These are phyloP conservation scores for Earliella scabrosa DNA, from an alignment of 1,284 basidiomycete genomes.

Conservation along the genomic window DNA sequence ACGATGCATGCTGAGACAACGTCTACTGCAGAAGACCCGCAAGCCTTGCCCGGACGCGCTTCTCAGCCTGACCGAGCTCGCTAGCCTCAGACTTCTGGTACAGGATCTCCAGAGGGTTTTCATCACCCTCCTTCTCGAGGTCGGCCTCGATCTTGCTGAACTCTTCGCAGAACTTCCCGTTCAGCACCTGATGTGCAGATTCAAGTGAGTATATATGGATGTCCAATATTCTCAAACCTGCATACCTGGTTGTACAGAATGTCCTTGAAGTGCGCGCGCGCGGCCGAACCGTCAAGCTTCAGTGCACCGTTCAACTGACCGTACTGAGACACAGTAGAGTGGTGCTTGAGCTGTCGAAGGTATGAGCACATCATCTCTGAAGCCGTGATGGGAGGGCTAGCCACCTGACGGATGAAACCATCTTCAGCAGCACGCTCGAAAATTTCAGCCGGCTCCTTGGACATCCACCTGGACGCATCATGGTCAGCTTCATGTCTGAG, in stretches of 20 bases:
- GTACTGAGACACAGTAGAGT: slow-evolving; percentile 65
- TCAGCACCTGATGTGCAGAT: slow-evolving; percentile 47
- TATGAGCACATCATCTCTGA: no score
- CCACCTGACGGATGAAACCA: slow-evolving; percentile 61
- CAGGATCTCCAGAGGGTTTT: slow-evolving; percentile 59
- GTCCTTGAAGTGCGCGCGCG: slow-evolving; percentile 58
- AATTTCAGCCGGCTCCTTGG: slow-evolving; percentile 73
- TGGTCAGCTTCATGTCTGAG: slow-evolving; percentile 9
- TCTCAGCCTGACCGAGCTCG: slow-evolving; percentile 63
- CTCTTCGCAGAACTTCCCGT: slow-evolving; percentile 60
- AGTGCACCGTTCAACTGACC: slow-evolving; percentile 64
- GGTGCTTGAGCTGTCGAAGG: slow-evolving; percentile 55
- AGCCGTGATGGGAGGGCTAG: no score
- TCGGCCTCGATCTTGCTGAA: slow-evolving; percentile 61
- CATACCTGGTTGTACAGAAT: slow-evolving; percentile 61
- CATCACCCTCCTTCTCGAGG: slow-evolving; percentile 60
- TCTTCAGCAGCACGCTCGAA: slow-evolving; percentile 71
- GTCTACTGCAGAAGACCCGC: slow-evolving; percentile 42
- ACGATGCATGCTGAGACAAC: not conserved
- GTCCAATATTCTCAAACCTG: not conserved
- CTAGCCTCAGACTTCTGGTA: slow-evolving; percentile 55
- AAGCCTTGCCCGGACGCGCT: slow-evolving; percentile 55
- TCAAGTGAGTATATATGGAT: no score
- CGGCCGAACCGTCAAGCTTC: slow-evolving; percentile 52
- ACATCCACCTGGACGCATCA: slow-evolving; percentile 68